phyloP scores from a whole-genome alignment of 306 rosid species.

The Mimosa bimucronata region DNA sequence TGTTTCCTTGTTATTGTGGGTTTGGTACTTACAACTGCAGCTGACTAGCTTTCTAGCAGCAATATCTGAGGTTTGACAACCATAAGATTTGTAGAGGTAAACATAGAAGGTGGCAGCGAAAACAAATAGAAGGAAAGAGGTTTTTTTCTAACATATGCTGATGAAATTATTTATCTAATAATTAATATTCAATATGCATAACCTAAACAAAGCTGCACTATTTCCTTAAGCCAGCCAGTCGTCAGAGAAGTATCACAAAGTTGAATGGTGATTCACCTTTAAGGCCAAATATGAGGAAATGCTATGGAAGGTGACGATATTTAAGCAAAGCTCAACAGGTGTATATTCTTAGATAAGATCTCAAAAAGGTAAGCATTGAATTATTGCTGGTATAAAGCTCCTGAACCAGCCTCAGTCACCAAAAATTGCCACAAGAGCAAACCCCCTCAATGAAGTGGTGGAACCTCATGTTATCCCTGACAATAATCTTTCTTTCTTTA shows the following conservation, averaged over 20 bases:
- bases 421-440: conserved; percentile 78
- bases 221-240: conserved; percentile 1
- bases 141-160: not conserved
- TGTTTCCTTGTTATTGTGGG: not conserved
- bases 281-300: not conserved
- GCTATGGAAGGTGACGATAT: not conserved
- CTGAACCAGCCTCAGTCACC: conserved; percentile 53
- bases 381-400: not conserved
- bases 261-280: not conserved
- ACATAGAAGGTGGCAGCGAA: not conserved
- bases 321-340: not conserved
- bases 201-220: not conserved
- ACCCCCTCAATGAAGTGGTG: conserved; percentile 73
- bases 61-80: not conserved
- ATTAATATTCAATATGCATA: not conserved
- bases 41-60: not conserved
- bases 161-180: not conserved
- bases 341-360: not conserved
- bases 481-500: conserved; percentile 69
- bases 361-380: not conserved
- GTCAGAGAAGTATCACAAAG: not conserved
- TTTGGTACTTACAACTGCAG: not conserved
- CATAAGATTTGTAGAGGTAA: not conserved
- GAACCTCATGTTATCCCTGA: conserved; percentile 78
- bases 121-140: not conserved